phyloP scores from a whole-genome alignment of 2,329 filamentous ascomycete genomes.

The Aureobasidium sp. region DNA sequence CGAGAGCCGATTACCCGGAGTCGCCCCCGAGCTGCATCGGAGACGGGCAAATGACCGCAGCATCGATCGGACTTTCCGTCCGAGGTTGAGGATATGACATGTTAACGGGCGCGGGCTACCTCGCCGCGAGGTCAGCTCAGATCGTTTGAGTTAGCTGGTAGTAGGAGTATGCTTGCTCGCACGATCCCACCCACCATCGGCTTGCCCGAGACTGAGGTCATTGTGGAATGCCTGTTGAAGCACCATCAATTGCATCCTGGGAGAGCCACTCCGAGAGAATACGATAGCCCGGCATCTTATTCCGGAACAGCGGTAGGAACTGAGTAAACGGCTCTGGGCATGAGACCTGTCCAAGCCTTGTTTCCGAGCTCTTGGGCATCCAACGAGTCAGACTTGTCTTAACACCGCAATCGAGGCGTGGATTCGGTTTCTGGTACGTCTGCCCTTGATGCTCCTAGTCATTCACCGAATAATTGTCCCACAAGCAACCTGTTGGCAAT shows the following conservation, averaged over 20 bases:
- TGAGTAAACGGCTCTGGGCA: background rate
- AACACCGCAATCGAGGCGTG: background rate
- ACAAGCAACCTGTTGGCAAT: background rate
- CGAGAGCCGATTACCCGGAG: background rate
- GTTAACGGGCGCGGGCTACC: background rate
- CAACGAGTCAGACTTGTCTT: background rate
- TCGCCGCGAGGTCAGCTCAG: background rate
- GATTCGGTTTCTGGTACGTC: background rate
- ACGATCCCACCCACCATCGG: background rate
- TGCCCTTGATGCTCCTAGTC: background rate
- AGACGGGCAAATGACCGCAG: background rate
- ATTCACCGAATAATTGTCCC: background rate
- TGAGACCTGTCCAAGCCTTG: background rate
- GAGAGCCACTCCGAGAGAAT: background rate
- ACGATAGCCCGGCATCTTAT: background rate
- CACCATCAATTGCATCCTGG: background rate
- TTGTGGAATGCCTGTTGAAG: background rate
- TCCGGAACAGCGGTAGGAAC: background rate
- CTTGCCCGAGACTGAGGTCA: background rate
- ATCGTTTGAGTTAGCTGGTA: background rate
- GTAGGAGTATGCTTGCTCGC: background rate
- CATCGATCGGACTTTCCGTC: background rate
- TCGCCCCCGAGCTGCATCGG: background rate
- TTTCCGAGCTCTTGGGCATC: background rate
- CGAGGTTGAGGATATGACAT: background rate